Evolutionary conservation across 768 basidiomycete genomes (phyloP).

Genomic region (Pholiota molesta): DNA sequence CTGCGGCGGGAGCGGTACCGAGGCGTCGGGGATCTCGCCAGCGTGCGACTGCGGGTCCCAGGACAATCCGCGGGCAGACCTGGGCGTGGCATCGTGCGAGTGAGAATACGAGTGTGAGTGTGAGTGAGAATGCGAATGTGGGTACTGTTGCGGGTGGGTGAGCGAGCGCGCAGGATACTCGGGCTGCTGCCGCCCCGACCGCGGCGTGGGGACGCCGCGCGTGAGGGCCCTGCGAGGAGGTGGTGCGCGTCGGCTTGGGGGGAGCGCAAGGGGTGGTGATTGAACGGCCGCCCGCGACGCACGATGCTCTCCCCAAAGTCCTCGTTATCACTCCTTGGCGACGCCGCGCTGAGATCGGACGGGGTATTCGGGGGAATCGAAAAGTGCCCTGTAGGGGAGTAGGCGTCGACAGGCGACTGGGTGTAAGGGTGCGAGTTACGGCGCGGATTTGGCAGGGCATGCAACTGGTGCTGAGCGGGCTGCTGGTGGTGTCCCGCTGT

Average conservation of each 20-base stretch:
- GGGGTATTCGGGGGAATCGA: background rate
- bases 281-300: background rate
- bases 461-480: background rate
- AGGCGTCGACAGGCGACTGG: background rate
- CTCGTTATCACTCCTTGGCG: background rate
- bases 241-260: background rate
- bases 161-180: background rate
- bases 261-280: background rate
- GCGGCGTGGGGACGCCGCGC: background rate
- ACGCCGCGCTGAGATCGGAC: background rate
- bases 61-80: background rate
- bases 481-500: background rate
- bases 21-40: background rate
- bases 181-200: background rate
- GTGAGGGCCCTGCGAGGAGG: background rate
- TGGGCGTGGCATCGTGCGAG: background rate
- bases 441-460: background rate
- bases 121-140: background rate
- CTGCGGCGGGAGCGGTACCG: constrained; percentile 9
- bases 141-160: background rate
- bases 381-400: background rate
- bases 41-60: background rate
- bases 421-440: background rate
- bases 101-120: background rate
- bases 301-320: background rate